Base-by-base conservation (phyloP, 2,329 filamentous ascomycete genomes). In the Monosporascus sp. region DNA sequence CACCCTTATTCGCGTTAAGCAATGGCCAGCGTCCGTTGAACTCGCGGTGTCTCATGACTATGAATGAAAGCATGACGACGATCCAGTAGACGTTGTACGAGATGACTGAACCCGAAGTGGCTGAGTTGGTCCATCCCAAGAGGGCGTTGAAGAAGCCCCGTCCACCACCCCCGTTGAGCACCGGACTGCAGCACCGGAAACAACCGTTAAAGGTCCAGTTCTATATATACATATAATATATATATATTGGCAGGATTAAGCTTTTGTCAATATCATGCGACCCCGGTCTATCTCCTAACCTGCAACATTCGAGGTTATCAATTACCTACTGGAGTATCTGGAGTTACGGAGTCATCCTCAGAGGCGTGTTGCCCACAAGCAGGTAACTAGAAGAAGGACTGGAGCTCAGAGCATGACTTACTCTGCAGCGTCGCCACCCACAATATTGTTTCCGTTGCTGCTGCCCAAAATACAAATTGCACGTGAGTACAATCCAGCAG, bases 31-130 rank as follows among this genome's bases (percentile, higher is more conserved):
- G 75, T 9, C 79, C 78, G 56, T 75, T 77, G 37, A 70, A 65
- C 72, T 94, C 90, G 58, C 80, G 80, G 72, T 83, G 90, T 43
- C 86, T 78, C 76, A 93, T 79, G 36, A 74, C 60, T 16, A 83
- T 56, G 66, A 93, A 89, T 5, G 78, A 79, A 17, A 77, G 56
- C 53, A 91, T 90, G 59, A 90, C 78, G 8, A 76, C 76, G 49
- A 94, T 72, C 91, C 91, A 96, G 75, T 96, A 96, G 17, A 93
- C 54, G 67, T 94, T 95, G 74, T 96, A 96, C 1, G 88, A 85
- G 58, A 96, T 84, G 59, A 96, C 87, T 1, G 89, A 92, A 50
- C 91, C 90, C 63, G 93, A 91, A 2, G 91, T 95, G 5, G 89
- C 91, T 14, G 88, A 90, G 74, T 96, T 96, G 56, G 85, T 82